Evolutionary conservation across 768 basidiomycete species (phyloP), one percentile per base, ranked within the genome.

Genomic region (Strobilomyces dryophilus): DNA sequence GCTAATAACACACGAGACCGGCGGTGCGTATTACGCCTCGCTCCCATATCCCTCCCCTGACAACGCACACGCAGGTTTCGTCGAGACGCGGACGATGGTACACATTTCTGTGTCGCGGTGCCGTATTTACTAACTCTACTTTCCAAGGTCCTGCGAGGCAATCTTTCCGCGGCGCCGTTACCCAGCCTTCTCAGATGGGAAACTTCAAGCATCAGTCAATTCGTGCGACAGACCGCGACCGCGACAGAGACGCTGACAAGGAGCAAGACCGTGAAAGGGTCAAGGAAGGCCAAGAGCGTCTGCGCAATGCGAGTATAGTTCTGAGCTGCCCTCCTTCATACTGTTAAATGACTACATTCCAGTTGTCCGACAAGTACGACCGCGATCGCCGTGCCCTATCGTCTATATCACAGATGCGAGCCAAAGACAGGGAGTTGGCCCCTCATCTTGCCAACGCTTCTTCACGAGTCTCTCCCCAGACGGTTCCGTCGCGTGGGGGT

Each of bases 171-270:
- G 79, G 88, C 12, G 76, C 70, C 14, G 58, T 87, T 45, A 80
- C 87, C 24, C 90, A 93, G 61, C 88, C 89, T 26, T 89, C 91
- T 34, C 90, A 92, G 72, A 93, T 93, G 91, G 91, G 91, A 45
- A 92, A 91, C 65, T 93, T 93, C 70, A 89, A 90, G 65, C 91
- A 92, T 63, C 91, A 93, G 60, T 89, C 90, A 11, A 71, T 86
- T 60, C 87, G 89, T 49, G 74, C 80, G 15, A 76, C 73, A 40
- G 87, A 89, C 66, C 79, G 84, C 45, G 81, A 71, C 52, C 73
- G 77, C 45, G 81, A 72, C 42, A 65, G 62, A 49, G 69, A 82
- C 21, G 65, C 67, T 8, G 84, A 78, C 53, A 72, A 69, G 51
- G 78, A 79, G 27, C 71, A 74, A 49, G 79, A 80, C 46, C 76